Percentiles rank a stretch among this genome's conserved stretches.
phyloP scores from a whole-genome alignment of 345 rosid genomes.

The Populus tremula region DNA sequence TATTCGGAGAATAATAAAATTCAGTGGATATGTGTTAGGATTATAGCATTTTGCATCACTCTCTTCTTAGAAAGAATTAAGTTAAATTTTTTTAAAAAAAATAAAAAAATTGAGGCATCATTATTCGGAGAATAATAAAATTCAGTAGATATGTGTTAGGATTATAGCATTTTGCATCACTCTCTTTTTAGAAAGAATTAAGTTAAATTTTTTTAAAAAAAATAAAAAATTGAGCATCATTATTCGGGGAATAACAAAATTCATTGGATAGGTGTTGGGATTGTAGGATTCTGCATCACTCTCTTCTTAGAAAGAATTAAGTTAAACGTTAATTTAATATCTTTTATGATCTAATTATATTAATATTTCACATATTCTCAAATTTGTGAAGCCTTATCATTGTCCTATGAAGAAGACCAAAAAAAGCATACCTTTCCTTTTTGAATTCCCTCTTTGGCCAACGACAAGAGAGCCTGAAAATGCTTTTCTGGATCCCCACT shows the following conservation, averaged over 20 bases:
- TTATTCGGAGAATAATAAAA: background rate
- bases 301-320: background rate
- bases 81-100: too few relatives aligned
- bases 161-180: background rate
- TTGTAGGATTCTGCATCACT: background rate
- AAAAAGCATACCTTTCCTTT: slow-evolving; percentile 72
- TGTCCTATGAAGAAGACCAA: background rate
- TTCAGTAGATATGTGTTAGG: background rate
- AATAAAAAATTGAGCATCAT: background rate
- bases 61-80: too few relatives aligned
- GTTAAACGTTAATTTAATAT: background rate
- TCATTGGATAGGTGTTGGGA: background rate
- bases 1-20: too few relatives aligned
- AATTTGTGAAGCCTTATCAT: background rate
- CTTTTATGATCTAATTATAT: background rate
- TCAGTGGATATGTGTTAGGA: too few relatives aligned
- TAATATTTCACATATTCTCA: background rate
- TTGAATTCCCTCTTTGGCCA: slow-evolving; percentile 78
- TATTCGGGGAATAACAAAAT: background rate
- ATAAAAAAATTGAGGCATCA: background rate
- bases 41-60: too few relatives aligned
- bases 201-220: too few relatives aligned
- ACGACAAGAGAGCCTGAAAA: slow-evolving; percentile 69
- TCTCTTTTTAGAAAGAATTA: background rate
- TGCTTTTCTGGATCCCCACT: slow-evolving; percentile 81